Evolutionary conservation across 2,329 filamentous ascomycete species (phyloP).

Genomic region (Diatrype stigma): DNA sequence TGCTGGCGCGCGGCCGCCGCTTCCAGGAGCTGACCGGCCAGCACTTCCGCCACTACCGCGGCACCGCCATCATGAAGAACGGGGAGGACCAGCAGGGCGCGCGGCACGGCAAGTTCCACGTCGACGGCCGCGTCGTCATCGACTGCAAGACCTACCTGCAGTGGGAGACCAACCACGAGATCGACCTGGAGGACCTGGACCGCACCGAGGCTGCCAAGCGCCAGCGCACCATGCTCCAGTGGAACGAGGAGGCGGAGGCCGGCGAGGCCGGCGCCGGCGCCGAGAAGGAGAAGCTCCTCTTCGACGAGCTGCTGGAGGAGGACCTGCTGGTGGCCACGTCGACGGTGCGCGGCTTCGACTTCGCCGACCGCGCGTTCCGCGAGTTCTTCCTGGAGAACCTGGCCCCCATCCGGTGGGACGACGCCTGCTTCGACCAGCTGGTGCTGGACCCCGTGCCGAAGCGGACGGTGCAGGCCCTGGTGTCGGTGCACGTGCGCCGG

Average conservation of each 20-base stretch:
- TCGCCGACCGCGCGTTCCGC: constrained; percentile 22
- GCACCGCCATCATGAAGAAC: constrained; percentile 13
- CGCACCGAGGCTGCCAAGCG: constrained; percentile 17
- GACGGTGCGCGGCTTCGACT: constrained; percentile 18
- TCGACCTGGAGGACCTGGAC: constrained; percentile 15
- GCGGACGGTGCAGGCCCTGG: constrained; percentile 11
- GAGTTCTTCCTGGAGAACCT: constrained; percentile 13
- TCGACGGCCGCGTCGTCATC: constrained; percentile 27
- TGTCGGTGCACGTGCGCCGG: constrained; percentile 7
- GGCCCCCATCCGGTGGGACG: constrained; percentile 23
- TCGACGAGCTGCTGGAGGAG: constrained; percentile 20
- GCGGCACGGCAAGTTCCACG: constrained; percentile 18
- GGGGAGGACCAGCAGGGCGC: neutral
- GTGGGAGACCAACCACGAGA: constrained; percentile 19
- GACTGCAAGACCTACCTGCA: constrained; percentile 26
- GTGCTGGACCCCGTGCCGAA: constrained; percentile 9
- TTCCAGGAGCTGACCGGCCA: constrained; percentile 27
- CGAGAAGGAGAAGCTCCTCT: constrained; percentile 9
- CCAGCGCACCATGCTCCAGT: constrained; percentile 17
- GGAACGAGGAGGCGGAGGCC: constrained; percentile 23
- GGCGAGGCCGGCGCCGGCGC: constrained; percentile 14
- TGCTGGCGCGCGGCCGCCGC: constrained; percentile 25
- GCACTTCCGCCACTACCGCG: constrained; percentile 30
- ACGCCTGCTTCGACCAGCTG: constrained; percentile 4
- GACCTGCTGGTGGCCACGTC: constrained; percentile 17